Evolutionary conservation across 1,284 basidiomycete genomes (phyloP).

Genomic region (Papiliotrema fonsecae): DNA sequence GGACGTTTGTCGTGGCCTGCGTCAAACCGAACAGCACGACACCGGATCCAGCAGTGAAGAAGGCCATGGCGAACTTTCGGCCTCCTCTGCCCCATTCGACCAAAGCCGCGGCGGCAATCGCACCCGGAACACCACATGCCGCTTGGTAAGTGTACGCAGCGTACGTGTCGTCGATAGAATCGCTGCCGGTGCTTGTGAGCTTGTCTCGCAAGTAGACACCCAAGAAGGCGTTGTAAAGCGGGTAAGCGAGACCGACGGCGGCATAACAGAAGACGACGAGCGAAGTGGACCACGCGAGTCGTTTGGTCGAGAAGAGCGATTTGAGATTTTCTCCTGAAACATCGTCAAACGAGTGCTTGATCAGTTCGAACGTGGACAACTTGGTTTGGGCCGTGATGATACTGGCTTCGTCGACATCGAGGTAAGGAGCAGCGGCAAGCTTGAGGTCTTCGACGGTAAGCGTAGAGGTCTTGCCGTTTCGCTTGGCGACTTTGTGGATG

Average conservation of each 20-base stretch:
- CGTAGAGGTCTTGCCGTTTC: slow-evolving; percentile 53
- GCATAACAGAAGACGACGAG: slow-evolving; percentile 58
- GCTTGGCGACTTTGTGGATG: slow-evolving; percentile 50
- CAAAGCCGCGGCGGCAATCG: slow-evolving; percentile 55
- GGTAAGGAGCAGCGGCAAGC: slow-evolving; percentile 37
- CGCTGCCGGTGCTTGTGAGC: slow-evolving; percentile 28
- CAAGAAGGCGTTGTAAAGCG: slow-evolving; percentile 51
- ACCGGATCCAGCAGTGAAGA: slow-evolving; percentile 54
- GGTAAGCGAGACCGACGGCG: slow-evolving; percentile 58
- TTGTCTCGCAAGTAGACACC: slow-evolving; percentile 53
- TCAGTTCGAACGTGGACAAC: slow-evolving; percentile 32
- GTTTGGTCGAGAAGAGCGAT: slow-evolving; percentile 54
- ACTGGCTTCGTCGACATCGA: slow-evolving; percentile 3
- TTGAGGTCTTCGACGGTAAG: slow-evolving; percentile 53
- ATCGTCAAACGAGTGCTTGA: slow-evolving; percentile 50
- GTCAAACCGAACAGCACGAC: slow-evolving; percentile 62
- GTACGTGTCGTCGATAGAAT: slow-evolving; percentile 48
- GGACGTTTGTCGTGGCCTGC: slow-evolving; percentile 52
- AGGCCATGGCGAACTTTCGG: slow-evolving; percentile 54
- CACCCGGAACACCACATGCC: slow-evolving; percentile 56
- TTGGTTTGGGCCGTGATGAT: slow-evolving; percentile 12
- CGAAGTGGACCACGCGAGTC: slow-evolving; percentile 54
- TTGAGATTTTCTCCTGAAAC: slow-evolving; percentile 53
- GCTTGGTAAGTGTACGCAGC: slow-evolving; percentile 53
- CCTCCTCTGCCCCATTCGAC: slow-evolving; percentile 56